phyloP scores from a whole-genome alignment of 2,329 filamentous ascomycete genomes.

The Fusarium irregulare region DNA sequence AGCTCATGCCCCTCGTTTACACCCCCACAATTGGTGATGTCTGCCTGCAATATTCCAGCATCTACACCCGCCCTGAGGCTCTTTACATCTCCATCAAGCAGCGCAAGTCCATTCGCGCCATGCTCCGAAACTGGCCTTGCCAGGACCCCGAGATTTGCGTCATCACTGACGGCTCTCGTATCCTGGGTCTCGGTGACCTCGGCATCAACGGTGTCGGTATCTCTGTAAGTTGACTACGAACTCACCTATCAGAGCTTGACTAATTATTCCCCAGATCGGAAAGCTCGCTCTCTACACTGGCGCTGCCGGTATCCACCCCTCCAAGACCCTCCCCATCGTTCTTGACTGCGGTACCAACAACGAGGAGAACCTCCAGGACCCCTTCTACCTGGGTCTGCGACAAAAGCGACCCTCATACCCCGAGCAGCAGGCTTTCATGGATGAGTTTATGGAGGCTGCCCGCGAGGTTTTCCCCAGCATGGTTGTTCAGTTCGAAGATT shows the following conservation, averaged over 20 bases:
- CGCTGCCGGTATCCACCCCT: slow-evolving; percentile 92
- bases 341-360: slow-evolving; percentile 75
- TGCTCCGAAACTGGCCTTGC: slow-evolving; percentile 94
- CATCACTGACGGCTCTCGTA: slow-evolving; percentile 95
- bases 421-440: slow-evolving; percentile 91
- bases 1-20: slow-evolving; percentile 86
- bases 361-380: slow-evolving; percentile 73
- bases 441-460: slow-evolving; percentile 95
- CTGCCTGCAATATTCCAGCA: slow-evolving; percentile 93
- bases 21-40: slow-evolving; percentile 95
- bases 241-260: background rate
- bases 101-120: slow-evolving; percentile 86
- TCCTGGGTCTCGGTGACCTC: slow-evolving; percentile 90
- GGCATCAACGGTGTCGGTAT: slow-evolving; percentile 98
- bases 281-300: slow-evolving; percentile 96
- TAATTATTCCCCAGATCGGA: slow-evolving; percentile 70
- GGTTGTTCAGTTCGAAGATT: slow-evolving; percentile 95
- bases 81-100: slow-evolving; percentile 97
- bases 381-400: slow-evolving; percentile 89
- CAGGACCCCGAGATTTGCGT: slow-evolving; percentile 92
- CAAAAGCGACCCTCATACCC: slow-evolving; percentile 81
- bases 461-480: slow-evolving; percentile 76
- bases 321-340: slow-evolving; percentile 80
- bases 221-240: slow-evolving; percentile 68
- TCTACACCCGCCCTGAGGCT: slow-evolving; percentile 94